These are phyloP conservation scores for Castanea crenata DNA, from an alignment of 306 rosid species.

Conservation along the genomic window DNA sequence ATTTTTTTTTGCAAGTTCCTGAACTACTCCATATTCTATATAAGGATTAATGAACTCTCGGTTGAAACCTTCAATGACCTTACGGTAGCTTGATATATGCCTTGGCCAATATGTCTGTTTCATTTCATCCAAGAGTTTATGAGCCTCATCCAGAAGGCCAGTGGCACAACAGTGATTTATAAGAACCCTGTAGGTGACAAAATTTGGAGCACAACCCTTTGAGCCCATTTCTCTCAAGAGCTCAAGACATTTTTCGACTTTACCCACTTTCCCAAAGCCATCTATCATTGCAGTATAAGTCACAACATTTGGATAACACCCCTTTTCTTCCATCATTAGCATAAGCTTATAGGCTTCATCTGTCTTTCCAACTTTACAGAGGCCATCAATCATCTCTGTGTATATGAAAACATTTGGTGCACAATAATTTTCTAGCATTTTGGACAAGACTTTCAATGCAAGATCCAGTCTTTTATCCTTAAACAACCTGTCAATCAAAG, in stretches of 20 bases:
- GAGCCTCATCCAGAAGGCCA: conserved; percentile 75
- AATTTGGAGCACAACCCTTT: conserved; percentile 87
- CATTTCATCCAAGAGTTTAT: conserved; percentile 77
- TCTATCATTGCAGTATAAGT: conserved; percentile 91
- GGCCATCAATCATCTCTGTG: conserved; percentile 89
- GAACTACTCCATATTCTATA: no score
- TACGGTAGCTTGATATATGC: conserved; percentile 58
- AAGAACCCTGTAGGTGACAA: conserved; percentile 75
- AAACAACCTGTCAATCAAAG: conserved; percentile 72
- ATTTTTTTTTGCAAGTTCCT: no score
- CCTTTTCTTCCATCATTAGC: conserved; percentile 85
- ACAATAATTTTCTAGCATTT: conserved; percentile 76
- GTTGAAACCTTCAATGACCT: conserved; percentile 72
- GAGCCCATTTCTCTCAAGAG: conserved; percentile 72
- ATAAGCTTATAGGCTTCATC: conserved; percentile 80
- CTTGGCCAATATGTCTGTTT: conserved; percentile 85
- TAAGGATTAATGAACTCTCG: conserved; percentile 32
- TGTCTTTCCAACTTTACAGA: conserved; percentile 71
- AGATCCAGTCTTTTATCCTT: conserved; percentile 77
- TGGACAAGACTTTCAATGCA: conserved; percentile 72
- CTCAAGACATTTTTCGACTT: conserved; percentile 65
- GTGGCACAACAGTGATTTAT: conserved; percentile 71
- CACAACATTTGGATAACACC: conserved; percentile 77
- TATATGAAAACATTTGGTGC: conserved; percentile 83
- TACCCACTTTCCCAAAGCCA: conserved; percentile 74